phyloP scores from a whole-genome alignment of 805 yeast genomes.

The Saccharomycopsis sp. region DNA sequence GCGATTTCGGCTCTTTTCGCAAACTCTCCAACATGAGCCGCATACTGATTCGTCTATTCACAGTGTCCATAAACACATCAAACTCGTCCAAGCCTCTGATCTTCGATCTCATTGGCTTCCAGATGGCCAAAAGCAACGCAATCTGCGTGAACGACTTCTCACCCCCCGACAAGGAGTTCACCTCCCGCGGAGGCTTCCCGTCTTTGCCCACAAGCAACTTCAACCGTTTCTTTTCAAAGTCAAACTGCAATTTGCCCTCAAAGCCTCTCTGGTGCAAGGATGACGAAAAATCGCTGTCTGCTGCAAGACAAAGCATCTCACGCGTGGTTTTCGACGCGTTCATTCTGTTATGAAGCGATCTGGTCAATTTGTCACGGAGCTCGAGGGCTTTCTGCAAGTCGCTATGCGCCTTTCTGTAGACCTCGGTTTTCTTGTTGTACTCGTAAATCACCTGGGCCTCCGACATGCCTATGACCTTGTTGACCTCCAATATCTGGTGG shows the following conservation, averaged over 20 bases:
- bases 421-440: conserved; percentile 31
- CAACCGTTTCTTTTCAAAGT: conserved; percentile 43
- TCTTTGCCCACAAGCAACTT: conserved; percentile 52
- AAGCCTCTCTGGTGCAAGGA: conserved; percentile 64
- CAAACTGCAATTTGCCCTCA: conserved; percentile 64
- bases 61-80: conserved; percentile 96
- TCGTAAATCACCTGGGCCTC: conserved; percentile 40
- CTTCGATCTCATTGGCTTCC: conserved; percentile 88
- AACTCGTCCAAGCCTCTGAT: conserved; percentile 91
- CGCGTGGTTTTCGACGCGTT: conserved; percentile 36
- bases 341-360: conserved; percentile 38
- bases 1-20: conserved; percentile 57
- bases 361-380: conserved; percentile 27
- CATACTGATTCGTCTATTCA: conserved; percentile 76
- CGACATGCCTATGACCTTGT: conserved; percentile 38
- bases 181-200: conserved; percentile 54
- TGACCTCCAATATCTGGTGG: conserved; percentile 39
- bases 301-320: conserved; percentile 38
- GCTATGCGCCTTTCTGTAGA: conserved; percentile 31
- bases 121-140: conserved; percentile 77
- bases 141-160: conserved; percentile 93
- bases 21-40: conserved; percentile 65
- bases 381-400: conserved; percentile 28
- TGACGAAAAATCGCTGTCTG: conserved; percentile 49
- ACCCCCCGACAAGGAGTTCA: conserved; percentile 89